Evolutionary conservation across 2,329 filamentous ascomycete species (phyloP), one percentile per base, ranked within the genome.

Genomic region (Knufia fluminis): DNA sequence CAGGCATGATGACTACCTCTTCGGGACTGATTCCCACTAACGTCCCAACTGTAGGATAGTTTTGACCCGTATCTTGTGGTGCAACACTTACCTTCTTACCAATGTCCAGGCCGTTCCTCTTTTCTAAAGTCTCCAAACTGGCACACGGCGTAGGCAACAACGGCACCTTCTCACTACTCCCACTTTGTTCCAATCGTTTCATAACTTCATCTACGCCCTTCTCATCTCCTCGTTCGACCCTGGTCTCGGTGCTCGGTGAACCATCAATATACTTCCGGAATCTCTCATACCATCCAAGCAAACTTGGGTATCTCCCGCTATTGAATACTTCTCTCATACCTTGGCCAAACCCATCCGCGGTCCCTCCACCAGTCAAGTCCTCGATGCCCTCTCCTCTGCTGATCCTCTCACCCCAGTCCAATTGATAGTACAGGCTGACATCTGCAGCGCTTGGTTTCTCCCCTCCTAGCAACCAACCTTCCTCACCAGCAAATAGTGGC

Each of bases 101-200:
- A 7, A 32, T n/a, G 9, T 28, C 38, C 23, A 58, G 38, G 6
- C 54, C 56, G 49, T 49, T 58, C 14, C 52, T 45, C 23, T 14
- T 23, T n/a, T 58, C 54, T 7, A 58, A 49, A 17, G 26, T 17
- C n/a, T 16, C 14, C 19, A 54, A 47, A 3, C 43, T 44, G 16
- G 16, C 23, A 28, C 51, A 48, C 1, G 54, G 53, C 1, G 56
- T 58, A 3, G 54, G 46, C 12, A 57, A 12, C 26, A 58, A 10
- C 2, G 51, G 51, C 14, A 51, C 40, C 4, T 50, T 26, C 47
- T 70, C 65, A 54, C 64, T 65, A 46, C 72, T 57, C 19, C 71
- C 63, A 35, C 67, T 57, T 10, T 57, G 53, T 47, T 71, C 67
- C 41, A 74, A 53, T 46, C 68, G 65, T 51, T 70, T 62, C 24